Evolutionary conservation across 2,329 filamentous ascomycete genomes (phyloP), one percentile per base, ranked within the genome.

Genomic region (Leptographium galeiforme): DNA sequence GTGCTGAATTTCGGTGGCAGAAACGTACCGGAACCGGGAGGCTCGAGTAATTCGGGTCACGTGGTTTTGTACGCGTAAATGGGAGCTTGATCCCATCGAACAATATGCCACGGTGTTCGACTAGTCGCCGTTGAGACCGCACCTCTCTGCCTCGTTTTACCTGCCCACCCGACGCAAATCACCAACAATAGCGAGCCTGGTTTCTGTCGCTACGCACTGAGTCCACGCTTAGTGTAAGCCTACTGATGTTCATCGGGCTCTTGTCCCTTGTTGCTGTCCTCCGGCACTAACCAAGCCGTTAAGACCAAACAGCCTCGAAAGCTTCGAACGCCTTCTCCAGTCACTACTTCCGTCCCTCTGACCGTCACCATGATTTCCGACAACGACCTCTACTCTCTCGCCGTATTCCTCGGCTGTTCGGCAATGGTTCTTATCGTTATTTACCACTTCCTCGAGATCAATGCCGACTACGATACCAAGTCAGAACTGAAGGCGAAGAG

Each of bases 361-460:
- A 34, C 30, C 48, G 48, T 43, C 52, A 87, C 63, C 49, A 98
- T 98, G 93, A 97, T 98, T 67, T 85, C 90, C 67, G 93, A 98
- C 81, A 74, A 78, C 68, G 84, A 93, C 60, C 84, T 98, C 63
- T 96, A 97, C 77, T 79, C 79, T 58, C 81, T 98, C 34, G 90
- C 93, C 68, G 83, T 97, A 68, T 91, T 96, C 68, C 86, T 98
- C 56, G 93, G 93, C 72, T 86, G 83, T 53, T 79, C 84, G 43
- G 82, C 91, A 58, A 91, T 97, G 87, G 75, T 96, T 46, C 78
- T 98, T 57, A 96, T 97, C 60, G 82, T 98, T 34, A 71, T 95
- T 33, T 97, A 98, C 71, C 89, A 97, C 70, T 97, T 94, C 72
- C 82, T 98, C 63, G 91, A 97, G 68, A 80, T 95, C 73, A 97